Base-by-base conservation (phyloP, 2,329 filamentous ascomycete genomes). In the Bisporella sp. region DNA sequence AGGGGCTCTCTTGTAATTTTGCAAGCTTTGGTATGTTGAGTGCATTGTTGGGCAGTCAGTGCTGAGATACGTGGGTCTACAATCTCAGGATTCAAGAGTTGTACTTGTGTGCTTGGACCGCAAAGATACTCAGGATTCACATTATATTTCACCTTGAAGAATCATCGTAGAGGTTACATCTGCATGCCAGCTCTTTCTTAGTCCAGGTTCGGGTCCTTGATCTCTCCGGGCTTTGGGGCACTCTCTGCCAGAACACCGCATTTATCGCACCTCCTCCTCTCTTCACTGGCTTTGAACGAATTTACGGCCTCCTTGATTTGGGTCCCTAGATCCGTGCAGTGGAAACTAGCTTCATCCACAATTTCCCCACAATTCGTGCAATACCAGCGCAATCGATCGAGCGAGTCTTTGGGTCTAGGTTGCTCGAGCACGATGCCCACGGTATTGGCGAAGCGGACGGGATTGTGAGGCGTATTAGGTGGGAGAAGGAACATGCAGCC, bases 381-480 rank as follows among this genome's bases (percentile, higher is more conserved):
- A 71, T 97, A 97, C 92, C 91, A 97, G 56, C 89, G 75, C 79
- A 97, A 78, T 50, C 78, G 77, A 73, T 97, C 92, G 51, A 91
- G 57, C 31, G 81, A 82, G 4, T 70, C 81, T 39, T 76, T 71
- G 0, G 88, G 87, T 8, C 93, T 76, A 40, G 81, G 80, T 74
- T 95, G 89, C 75, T 97, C 92, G 52, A 97, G 75, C 33, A 97
- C 92, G 46, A 97, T 76, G 32, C 92, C 92, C n/a, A 97, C 89
- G 0, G 92, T 96, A 70, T 95, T 76, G 63, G 86, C 87, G 70
- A 96, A 97, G 52, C 92, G 82, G 33, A 97, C 89, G 0, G 93
- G 92, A 69, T 95, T 96, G 71, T 97, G 92, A 30, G 92, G 92
- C n/a, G 87, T 93, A 69, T 96, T 91, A n/a, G 84, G 79, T 0